Percentiles rank a stretch among this genome's conserved stretches.
Evolutionary conservation across 1,139 yeast genomes (phyloP).

Genomic region (Nakaseomyces uthaithaninus): DNA sequence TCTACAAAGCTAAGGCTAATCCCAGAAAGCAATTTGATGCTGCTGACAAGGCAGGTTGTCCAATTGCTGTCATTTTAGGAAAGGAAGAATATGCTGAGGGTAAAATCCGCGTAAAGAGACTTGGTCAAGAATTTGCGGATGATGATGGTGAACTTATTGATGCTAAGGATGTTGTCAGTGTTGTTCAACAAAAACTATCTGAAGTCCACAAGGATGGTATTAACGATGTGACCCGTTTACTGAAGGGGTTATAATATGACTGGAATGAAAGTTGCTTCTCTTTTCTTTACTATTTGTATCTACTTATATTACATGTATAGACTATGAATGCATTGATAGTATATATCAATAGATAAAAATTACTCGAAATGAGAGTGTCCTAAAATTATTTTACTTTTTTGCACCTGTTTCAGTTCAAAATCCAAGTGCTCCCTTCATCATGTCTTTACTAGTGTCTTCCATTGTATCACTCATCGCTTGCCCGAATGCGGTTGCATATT

Average conservation of each 20-base stretch:
- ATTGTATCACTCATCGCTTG: constrained; percentile 48
- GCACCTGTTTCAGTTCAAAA: too few species aligned
- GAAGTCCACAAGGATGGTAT: constrained; percentile 36
- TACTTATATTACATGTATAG: too few species aligned
- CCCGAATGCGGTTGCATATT: constrained; percentile 48
- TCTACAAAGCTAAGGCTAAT: constrained; percentile 87
- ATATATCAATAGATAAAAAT: too few species aligned
- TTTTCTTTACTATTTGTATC: background rate
- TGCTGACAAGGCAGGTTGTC: constrained; percentile 90
- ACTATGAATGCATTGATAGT: too few species aligned
- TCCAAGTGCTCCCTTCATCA: constrained; percentile 50
- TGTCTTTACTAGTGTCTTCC: constrained; percentile 43
- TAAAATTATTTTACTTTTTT: too few species aligned
- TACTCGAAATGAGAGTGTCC: too few species aligned
- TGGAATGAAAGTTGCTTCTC: background rate
- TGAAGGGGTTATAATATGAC: constrained; percentile 40
- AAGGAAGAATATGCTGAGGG: constrained; percentile 82
- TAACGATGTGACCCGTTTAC: constrained; percentile 51
- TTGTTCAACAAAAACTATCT: constrained; percentile 48
- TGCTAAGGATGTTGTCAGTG: constrained; percentile 48
- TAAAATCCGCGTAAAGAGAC: constrained; percentile 69
- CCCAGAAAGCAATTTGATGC: constrained; percentile 95
- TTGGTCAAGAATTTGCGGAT: constrained; percentile 82
- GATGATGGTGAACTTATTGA: constrained; percentile 79
- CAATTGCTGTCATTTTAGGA: constrained; percentile 85